phyloP scores from a whole-genome alignment of 164 flowering plant species.

The Echeveria elegans region DNA sequence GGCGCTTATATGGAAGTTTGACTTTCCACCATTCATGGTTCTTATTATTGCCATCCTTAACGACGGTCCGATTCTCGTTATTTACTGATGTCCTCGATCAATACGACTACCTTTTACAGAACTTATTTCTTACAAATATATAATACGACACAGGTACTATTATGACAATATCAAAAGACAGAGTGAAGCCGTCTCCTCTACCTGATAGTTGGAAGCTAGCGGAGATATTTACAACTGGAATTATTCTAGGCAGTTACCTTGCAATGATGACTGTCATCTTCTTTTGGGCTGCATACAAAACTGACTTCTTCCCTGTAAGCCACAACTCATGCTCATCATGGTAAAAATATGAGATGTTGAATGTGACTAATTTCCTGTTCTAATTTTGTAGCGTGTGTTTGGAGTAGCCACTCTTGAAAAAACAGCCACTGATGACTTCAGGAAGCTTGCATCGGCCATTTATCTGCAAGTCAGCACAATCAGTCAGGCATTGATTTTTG shows the following conservation, averaged over 20 bases:
- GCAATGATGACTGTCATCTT: conserved; percentile 40
- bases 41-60: conserved; percentile 40
- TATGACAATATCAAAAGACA: conserved; percentile 32
- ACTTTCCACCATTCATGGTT: conserved; percentile 44
- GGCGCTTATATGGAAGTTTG: conserved; percentile 22
- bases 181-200: conserved; percentile 33
- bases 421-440: conserved; percentile 9
- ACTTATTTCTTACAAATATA: not conserved
- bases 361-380: not conserved
- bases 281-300: conserved; percentile 32
- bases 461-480: conserved; percentile 64
- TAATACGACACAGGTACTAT: conserved; percentile 20
- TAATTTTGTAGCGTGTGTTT: conserved; percentile 4
- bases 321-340: not conserved
- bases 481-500: conserved; percentile 59
- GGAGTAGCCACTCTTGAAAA: conserved; percentile 7
- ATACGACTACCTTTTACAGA: not conserved
- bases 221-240: conserved; percentile 43
- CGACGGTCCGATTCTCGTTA: conserved; percentile 22
- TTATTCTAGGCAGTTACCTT: conserved; percentile 33
- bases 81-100: not conserved
- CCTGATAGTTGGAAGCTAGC: conserved; percentile 36
- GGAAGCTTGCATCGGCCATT: conserved; percentile 42
- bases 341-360: not conserved
- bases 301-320: conserved; percentile 33